These are phyloP conservation scores for Rosa rugosa DNA, from an alignment of 306 rosid species.

Conservation along the genomic window DNA sequence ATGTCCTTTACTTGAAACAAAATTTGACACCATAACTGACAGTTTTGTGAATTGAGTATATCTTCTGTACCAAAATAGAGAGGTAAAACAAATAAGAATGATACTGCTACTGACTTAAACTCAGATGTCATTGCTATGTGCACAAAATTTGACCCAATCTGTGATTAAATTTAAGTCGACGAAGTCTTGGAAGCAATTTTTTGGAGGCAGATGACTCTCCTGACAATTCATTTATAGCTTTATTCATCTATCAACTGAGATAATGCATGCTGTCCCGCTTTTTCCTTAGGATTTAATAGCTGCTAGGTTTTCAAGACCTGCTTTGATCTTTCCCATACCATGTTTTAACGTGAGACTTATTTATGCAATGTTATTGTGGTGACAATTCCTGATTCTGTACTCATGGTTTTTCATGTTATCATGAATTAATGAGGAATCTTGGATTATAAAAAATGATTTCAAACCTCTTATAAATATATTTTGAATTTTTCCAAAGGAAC, in stretches of 20 bases:
- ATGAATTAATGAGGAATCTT: neutral
- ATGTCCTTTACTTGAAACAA: neutral
- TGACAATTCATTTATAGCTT: neutral
- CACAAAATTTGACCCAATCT: neutral
- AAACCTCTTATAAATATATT: constrained; percentile 1
- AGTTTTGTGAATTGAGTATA: neutral
- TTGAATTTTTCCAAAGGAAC: neutral
- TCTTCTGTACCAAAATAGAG: neutral
- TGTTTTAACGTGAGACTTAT: neutral
- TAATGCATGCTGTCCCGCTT: neutral
- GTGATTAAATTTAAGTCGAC: neutral
- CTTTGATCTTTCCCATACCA: neutral
- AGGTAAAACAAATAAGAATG: neutral
- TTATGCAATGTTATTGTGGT: neutral
- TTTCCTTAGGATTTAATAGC: neutral
- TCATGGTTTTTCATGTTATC: neutral
- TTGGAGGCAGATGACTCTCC: neutral
- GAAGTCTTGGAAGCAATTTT: neutral
- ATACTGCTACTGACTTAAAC: neutral
- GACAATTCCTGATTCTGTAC: neutral
- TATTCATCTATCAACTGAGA: neutral
- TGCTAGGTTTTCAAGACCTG: neutral
- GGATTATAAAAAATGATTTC: neutral
- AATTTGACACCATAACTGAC: neutral
- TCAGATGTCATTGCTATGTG: neutral